Evolutionary conservation across 176 grass and related monocot species (phyloP).

Genomic region (Tillandsia fasciculata): DNA sequence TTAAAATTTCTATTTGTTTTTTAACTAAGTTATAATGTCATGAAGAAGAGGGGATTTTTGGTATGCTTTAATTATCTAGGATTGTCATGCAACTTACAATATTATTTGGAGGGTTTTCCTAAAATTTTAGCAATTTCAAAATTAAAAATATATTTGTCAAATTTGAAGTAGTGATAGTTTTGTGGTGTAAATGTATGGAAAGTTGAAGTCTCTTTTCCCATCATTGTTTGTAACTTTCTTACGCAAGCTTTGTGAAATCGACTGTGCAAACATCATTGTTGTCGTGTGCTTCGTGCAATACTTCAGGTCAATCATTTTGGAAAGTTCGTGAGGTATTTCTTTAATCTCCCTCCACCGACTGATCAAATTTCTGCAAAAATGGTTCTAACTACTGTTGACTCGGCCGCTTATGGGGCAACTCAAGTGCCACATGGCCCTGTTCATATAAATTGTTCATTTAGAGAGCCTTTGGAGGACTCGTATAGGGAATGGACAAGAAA

Average conservation of each 20-base stretch:
- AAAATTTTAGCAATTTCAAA: no score
- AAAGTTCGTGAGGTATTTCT: constrained; percentile 66
- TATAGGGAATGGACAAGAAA: constrained; percentile 43
- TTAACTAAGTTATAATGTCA: no score
- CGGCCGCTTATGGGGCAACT: constrained; percentile 62
- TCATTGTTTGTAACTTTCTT: neutral
- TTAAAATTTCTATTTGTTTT: no score
- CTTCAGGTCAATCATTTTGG: constrained; percentile 91
- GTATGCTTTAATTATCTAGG: no score
- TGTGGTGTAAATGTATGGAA: neutral
- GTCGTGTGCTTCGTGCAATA: neutral
- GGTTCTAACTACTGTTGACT: constrained; percentile 86
- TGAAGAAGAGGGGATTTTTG: no score
- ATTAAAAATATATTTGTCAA: neutral
- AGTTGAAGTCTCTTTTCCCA: neutral
- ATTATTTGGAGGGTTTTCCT: no score
- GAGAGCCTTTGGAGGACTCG: constrained; percentile 68
- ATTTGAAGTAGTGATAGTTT: neutral
- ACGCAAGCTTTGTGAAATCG: neutral
- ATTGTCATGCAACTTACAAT: no score
- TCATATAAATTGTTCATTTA: constrained; percentile 84
- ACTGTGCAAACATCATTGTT: neutral
- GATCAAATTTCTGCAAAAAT: constrained; percentile 65
- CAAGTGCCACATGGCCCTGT: constrained; percentile 64
- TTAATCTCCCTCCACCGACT: constrained; percentile 66